These are phyloP conservation scores for Stachybotrys echinatus DNA, from an alignment of 2,329 filamentous ascomycete species.

Conservation along the genomic window DNA sequence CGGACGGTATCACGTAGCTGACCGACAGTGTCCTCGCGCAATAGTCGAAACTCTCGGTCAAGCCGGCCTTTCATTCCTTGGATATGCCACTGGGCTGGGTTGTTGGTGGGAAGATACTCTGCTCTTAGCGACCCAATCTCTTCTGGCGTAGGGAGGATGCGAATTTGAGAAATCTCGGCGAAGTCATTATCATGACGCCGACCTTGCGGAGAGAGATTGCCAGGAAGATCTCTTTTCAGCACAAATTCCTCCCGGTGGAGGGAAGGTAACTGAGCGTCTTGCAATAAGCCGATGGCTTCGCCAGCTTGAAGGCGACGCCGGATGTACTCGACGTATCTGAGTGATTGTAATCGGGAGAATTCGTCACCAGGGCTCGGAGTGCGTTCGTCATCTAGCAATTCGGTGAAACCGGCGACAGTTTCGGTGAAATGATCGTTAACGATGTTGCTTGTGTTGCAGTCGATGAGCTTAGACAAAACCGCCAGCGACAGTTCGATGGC, in stretches of 20 bases:
- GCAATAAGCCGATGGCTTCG: constrained; percentile 4
- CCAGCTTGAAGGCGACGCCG: constrained; percentile 23
- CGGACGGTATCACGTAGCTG: constrained; percentile 45
- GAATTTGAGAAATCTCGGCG: constrained; percentile 37
- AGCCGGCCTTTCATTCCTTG: constrained; percentile 40
- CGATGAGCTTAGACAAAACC: constrained; percentile 26
- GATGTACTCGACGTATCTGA: constrained; percentile 24
- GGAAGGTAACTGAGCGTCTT: constrained; percentile 8
- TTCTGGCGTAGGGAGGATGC: constrained; percentile 41
- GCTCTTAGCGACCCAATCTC: constrained; percentile 37
- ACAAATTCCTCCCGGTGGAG: constrained; percentile 19
- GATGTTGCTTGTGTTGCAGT: constrained; percentile 28
- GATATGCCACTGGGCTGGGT: constrained; percentile 27
- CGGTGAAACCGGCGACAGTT: constrained; percentile 7
- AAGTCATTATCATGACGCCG: constrained; percentile 46
- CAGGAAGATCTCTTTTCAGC: constrained; percentile 25
- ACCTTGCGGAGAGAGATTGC: constrained; percentile 21
- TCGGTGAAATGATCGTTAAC: constrained; percentile 19
- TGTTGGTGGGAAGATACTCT: constrained; percentile 38
- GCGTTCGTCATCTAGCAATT: neutral
- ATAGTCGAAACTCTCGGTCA: constrained; percentile 49
- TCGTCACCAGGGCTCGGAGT: constrained; percentile 10
- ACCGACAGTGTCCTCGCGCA: constrained; percentile 50
- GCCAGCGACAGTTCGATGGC: constrained; percentile 21
- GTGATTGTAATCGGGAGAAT: constrained; percentile 20